These are phyloP conservation scores for Linderniella brevidens DNA, from an alignment of 257 asterid genomes.

Conservation along the genomic window DNA sequence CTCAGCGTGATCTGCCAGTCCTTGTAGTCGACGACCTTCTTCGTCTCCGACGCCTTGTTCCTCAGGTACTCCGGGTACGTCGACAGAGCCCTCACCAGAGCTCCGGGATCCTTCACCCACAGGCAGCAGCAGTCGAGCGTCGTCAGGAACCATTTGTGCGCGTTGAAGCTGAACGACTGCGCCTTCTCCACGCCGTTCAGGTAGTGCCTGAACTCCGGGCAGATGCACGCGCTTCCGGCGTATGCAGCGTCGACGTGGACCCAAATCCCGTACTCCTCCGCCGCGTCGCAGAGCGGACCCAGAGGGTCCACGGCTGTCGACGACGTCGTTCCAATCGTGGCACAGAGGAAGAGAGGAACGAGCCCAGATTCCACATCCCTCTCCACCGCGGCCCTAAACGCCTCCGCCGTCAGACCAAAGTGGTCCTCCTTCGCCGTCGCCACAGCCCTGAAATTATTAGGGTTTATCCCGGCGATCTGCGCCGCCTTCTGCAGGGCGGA, in stretches of 20 bases:
- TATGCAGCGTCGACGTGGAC: constrained; percentile 74
- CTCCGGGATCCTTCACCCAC: constrained; percentile 59
- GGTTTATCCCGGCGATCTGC: constrained; percentile 50
- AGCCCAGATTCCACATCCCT: constrained; percentile 32
- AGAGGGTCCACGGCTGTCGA: constrained; percentile 54
- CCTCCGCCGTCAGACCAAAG: constrained; percentile 24
- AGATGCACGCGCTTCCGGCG: constrained; percentile 62
- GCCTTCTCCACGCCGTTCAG: constrained; percentile 56
- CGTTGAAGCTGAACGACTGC: constrained; percentile 58
- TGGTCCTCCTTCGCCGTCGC: constrained; percentile 19
- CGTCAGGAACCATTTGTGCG: constrained; percentile 65
- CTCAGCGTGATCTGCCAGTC: constrained; percentile 78
- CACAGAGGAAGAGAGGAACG: constrained; percentile 45
- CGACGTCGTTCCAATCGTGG: constrained; percentile 56
- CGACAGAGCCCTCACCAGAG: constrained; percentile 38
- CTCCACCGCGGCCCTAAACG: constrained; percentile 21
- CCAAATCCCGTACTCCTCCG: constrained; percentile 37
- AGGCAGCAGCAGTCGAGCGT: constrained; percentile 70
- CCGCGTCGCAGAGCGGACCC: constrained; percentile 32
- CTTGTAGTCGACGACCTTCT: constrained; percentile 60
- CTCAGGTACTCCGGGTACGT: constrained; percentile 47
- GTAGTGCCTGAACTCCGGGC: constrained; percentile 54
- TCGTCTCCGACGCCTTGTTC: constrained; percentile 48
- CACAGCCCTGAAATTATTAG: constrained; percentile 31
- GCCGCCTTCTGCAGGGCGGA: constrained; percentile 48